phyloP scores from a whole-genome alignment of 768 basidiomycete genomes.

The Serendipita vermifera region DNA sequence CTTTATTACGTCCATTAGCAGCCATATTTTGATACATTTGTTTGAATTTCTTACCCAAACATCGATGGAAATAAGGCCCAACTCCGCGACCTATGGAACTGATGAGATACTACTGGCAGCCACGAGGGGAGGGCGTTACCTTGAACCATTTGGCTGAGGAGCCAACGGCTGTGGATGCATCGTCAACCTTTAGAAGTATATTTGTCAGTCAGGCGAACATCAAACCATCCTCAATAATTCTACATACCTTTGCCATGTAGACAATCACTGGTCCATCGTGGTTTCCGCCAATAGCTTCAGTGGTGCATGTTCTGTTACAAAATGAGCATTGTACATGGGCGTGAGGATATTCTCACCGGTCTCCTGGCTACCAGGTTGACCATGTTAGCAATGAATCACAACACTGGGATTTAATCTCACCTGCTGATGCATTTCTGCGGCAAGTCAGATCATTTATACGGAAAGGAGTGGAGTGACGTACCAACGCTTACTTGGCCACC shows the following conservation, averaged over 20 bases:
- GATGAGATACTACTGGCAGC: too few species aligned
- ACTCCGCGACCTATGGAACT: too few species aligned
- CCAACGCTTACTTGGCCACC: not conserved
- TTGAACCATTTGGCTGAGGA: slow-evolving; percentile 38
- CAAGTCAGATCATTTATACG: slow-evolving; percentile 27
- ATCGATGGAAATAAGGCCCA: not conserved
- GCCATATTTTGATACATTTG: not conserved
- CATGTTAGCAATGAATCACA: slow-evolving; percentile 23
- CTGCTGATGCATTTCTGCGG: not conserved
- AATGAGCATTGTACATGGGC: slow-evolving; percentile 17
- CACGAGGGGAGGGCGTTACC: too few species aligned
- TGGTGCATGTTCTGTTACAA: slow-evolving; percentile 32
- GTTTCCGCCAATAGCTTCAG: slow-evolving; percentile 38
- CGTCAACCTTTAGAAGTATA: slow-evolving; percentile 32
- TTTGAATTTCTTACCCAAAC: not conserved
- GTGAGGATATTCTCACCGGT: slow-evolving; percentile 29
- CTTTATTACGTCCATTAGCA: slow-evolving; percentile 1
- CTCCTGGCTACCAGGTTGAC: slow-evolving; percentile 36
- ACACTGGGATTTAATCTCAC: not conserved
- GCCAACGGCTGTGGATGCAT: slow-evolving; percentile 35
- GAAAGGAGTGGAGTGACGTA: too few species aligned
- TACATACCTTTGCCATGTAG: slow-evolving; percentile 25
- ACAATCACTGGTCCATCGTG: slow-evolving; percentile 24
- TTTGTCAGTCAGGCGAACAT: too few species aligned
- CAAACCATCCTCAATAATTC: not conserved